phyloP scores from a whole-genome alignment of 1,284 basidiomycete genomes.

The Ganoderma boninense region DNA sequence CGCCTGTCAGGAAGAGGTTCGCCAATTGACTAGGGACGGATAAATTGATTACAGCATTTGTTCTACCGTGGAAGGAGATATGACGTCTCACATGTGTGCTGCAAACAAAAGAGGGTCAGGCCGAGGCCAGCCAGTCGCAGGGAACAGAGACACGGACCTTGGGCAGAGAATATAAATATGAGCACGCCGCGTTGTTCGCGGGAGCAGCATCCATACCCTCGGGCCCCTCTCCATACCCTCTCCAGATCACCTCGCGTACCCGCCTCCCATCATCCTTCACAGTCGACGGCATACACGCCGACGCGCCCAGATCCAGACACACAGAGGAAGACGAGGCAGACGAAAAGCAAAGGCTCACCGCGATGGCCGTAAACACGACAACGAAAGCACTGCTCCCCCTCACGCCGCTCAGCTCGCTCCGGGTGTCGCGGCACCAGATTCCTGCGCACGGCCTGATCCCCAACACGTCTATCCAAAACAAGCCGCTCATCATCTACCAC shows the following conservation, averaged over 20 bases:
- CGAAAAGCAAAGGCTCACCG: conserved; percentile 1
- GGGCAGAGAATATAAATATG: conserved; percentile 4
- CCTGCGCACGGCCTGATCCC: conserved; percentile 37
- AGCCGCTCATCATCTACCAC: conserved; percentile 42
- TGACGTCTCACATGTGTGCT: background rate
- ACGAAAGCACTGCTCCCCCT: conserved; percentile 29
- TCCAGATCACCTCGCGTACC: background rate
- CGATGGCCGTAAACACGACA: conserved; percentile 4
- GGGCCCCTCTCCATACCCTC: background rate
- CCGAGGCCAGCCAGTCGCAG: background rate
- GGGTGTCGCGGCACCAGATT: conserved; percentile 36
- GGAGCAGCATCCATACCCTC: background rate
- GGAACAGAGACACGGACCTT: background rate
- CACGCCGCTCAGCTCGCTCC: conserved; percentile 34
- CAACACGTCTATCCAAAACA: conserved; percentile 39
- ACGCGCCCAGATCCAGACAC: too few relatives aligned
- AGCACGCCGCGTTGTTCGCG: background rate
- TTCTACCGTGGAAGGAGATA: conserved; percentile 10
- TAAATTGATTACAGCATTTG: conserved; percentile 21
- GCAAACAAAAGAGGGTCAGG: conserved; percentile 9
- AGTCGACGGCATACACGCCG: background rate
- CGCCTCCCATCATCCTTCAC: background rate
- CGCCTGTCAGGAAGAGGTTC: background rate
- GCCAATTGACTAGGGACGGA: conserved; percentile 10
- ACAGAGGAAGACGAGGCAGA: background rate